These are phyloP conservation scores for Hypoxylon rubiginosum DNA, from an alignment of 2,329 filamentous ascomycete genomes.

Conservation along the genomic window DNA sequence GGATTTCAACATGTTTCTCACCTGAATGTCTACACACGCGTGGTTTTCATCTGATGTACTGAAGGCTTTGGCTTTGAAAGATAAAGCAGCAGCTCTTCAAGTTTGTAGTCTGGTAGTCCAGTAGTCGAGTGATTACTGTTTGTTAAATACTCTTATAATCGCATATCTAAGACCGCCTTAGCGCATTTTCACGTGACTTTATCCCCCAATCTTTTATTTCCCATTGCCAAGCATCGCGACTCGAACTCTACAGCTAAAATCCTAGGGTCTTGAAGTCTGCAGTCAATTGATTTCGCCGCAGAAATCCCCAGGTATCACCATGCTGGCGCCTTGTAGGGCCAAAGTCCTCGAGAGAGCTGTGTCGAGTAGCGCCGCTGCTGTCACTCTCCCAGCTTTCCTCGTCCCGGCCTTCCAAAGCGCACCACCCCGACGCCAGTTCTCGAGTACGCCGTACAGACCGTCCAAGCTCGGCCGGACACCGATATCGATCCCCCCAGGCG, in stretches of 20 bases:
- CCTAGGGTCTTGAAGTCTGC: constrained; percentile 21
- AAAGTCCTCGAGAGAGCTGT: constrained; percentile 71
- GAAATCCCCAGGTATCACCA: constrained; percentile 53
- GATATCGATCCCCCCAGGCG: constrained; percentile 85
- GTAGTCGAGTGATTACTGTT: background rate
- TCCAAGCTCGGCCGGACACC: constrained; percentile 91
- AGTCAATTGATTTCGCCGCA: constrained; percentile 36
- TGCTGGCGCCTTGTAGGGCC: constrained; percentile 75
- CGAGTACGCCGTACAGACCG: constrained; percentile 72
- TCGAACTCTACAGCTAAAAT: constrained; percentile 24
- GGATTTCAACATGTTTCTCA: no score
- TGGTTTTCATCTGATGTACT: background rate
- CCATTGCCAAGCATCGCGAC: constrained; percentile 42
- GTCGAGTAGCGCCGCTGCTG: constrained; percentile 57
- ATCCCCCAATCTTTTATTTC: constrained; percentile 27
- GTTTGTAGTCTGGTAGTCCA: no score
- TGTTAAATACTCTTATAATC: constrained; percentile 13
- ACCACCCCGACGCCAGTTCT: constrained; percentile 71
- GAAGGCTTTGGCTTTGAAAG: background rate
- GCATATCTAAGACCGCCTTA: background rate
- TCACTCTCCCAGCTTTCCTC: constrained; percentile 78
- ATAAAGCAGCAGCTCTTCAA: background rate
- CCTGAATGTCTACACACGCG: no score
- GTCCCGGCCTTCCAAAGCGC: constrained; percentile 74
- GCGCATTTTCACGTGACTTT: constrained; percentile 7